These are phyloP conservation scores for Bonia amplexicaulis DNA, from an alignment of 176 grass and related monocot genomes.

Conservation along the genomic window DNA sequence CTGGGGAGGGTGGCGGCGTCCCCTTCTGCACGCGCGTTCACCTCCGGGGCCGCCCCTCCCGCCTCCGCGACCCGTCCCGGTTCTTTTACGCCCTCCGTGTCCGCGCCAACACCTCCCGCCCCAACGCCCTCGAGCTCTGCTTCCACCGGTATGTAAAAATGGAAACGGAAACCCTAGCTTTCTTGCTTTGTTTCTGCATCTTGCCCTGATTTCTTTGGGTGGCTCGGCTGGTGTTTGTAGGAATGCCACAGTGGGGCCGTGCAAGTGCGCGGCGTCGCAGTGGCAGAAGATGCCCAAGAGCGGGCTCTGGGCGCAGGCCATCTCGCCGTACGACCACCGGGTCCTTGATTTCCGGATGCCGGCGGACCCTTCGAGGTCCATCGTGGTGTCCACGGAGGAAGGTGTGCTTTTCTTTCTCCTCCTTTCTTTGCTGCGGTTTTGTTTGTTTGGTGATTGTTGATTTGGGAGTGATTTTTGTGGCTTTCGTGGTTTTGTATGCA, in stretches of 20 bases:
- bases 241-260: constrained; percentile 64
- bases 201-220: not conserved
- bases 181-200: not conserved
- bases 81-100: constrained; percentile 66
- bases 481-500: constrained; percentile 29
- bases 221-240: constrained; percentile 32
- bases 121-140: constrained; percentile 69
- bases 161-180: constrained; percentile 20
- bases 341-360: constrained; percentile 77
- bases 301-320: constrained; percentile 50
- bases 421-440: not conserved
- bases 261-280: constrained; percentile 62
- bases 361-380: constrained; percentile 46
- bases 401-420: constrained; percentile 24
- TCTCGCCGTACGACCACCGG: constrained; percentile 66
- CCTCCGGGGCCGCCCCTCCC: constrained; percentile 54
- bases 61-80: constrained; percentile 60
- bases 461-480: not conserved
- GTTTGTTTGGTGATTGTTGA: not conserved
- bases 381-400: constrained; percentile 73
- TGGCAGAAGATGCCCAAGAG: constrained; percentile 85
- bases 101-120: constrained; percentile 39
- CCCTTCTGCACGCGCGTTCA: constrained; percentile 55
- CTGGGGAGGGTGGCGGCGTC: constrained; percentile 15
- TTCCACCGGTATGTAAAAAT: constrained; percentile 61